A percentile compares a stretch with the other conserved stretches of the same genome.
phyloP scores from a whole-genome alignment of 306 rosid genomes.

The Spatholobus suberectus region DNA sequence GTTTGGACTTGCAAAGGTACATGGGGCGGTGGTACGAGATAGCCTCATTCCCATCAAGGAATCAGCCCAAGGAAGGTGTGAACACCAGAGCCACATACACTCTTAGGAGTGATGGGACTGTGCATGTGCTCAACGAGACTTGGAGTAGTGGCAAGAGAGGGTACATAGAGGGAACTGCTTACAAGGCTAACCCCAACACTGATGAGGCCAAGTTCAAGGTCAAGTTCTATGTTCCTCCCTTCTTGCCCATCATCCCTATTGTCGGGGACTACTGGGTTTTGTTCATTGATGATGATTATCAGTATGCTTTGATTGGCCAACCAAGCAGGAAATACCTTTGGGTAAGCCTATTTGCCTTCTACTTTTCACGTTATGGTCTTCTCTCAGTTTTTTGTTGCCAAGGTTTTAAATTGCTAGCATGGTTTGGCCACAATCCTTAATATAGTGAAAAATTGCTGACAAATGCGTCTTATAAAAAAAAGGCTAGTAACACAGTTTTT shows the following conservation, averaged over 20 bases:
- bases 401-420: background rate
- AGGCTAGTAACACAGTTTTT: too few relatives aligned
- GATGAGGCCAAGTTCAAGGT: slow-evolving; percentile 96
- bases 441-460: too few relatives aligned
- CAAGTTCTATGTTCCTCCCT: slow-evolving; percentile 82
- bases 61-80: slow-evolving; percentile 73
- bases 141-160: slow-evolving; percentile 68
- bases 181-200: slow-evolving; percentile 63
- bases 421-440: background rate
- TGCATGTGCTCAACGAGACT: slow-evolving; percentile 84
- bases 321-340: slow-evolving; percentile 78
- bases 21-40: slow-evolving; percentile 98
- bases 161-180: slow-evolving; percentile 73
- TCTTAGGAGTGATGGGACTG: slow-evolving; percentile 64
- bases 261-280: slow-evolving; percentile 88
- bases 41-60: slow-evolving; percentile 74
- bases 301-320: slow-evolving; percentile 73
- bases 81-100: slow-evolving; percentile 90
- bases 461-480: too few relatives aligned
- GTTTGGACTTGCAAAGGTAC: slow-evolving; percentile 67
- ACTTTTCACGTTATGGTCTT: background rate
- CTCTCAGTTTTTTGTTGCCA: background rate
- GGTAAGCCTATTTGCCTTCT: slow-evolving; percentile 51
- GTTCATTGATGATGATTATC: slow-evolving; percentile 71
- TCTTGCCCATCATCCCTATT: slow-evolving; percentile 81